Conservation (phyloP, 2,329 filamentous ascomycete species). For the Catunica adiposa region DNA sequence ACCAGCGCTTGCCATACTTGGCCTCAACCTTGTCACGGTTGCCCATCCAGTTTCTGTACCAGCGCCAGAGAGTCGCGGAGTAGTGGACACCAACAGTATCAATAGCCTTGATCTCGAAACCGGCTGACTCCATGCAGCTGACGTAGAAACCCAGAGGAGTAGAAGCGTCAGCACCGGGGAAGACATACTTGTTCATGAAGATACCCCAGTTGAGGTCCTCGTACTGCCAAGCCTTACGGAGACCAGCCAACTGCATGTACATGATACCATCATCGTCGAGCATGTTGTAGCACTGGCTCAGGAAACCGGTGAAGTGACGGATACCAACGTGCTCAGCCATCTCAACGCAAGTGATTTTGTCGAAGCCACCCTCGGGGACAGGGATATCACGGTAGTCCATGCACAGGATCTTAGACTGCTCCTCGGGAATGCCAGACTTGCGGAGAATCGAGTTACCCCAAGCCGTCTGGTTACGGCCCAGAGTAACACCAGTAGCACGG, state of each 20-base stretch:
- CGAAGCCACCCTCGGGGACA: conserved; percentile 31
- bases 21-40: conserved; percentile 84
- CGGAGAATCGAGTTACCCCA: conserved; percentile 89
- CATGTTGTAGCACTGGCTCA: conserved; percentile 83
- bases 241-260: conserved; percentile 88
- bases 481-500: conserved; percentile 73
- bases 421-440: conserved; percentile 63
- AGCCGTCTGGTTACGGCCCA: conserved; percentile 88
- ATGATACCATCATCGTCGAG: conserved; percentile 91
- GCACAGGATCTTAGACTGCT: conserved; percentile 83
- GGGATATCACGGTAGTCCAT: conserved; percentile 95
- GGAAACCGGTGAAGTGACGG: conserved; percentile 66
- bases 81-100: conserved; percentile 96
- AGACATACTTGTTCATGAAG: conserved; percentile 99
- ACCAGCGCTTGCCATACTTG: conserved; percentile 94
- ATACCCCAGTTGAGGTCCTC: conserved; percentile 96
- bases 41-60: conserved; percentile 97
- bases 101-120: conserved; percentile 66
- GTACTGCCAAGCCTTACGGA: conserved; percentile 92
- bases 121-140: conserved; percentile 67
- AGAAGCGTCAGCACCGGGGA: conserved; percentile 90
- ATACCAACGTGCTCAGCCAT: conserved; percentile 99
- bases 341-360: conserved; percentile 91
- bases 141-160: conserved; percentile 82
- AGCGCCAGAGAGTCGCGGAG: conserved; percentile 88